Evolutionary conservation across 148 eudicot species (phyloP).

Genomic region (Fallopia convolvulus): DNA sequence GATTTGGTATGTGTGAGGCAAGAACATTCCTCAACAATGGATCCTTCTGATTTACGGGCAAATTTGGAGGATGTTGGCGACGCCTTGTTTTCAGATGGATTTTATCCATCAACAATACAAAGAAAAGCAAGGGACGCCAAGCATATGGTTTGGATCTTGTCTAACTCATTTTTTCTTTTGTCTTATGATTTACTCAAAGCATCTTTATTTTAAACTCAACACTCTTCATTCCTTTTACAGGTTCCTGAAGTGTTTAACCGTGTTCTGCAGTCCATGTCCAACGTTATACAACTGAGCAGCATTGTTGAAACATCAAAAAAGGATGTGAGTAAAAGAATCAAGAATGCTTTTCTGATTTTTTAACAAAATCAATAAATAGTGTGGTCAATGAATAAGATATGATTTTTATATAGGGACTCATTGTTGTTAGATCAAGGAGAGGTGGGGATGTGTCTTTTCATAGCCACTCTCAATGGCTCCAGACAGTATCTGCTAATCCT

Average conservation of each 20-base stretch:
- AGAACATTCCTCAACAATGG: conserved; percentile 53
- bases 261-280: conserved; percentile 69
- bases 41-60: conserved; percentile 64
- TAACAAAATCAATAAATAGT: neutral
- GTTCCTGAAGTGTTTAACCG: conserved; percentile 84
- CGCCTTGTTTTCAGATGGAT: conserved; percentile 70
- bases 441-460: conserved; percentile 78
- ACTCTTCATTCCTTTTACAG: conserved; percentile 20
- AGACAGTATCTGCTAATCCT: conserved; percentile 76
- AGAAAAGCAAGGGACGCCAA: conserved; percentile 52
- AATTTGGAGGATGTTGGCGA: conserved; percentile 94
- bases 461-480: conserved; percentile 87
- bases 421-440: conserved; percentile 78
- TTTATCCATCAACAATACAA: conserved; percentile 39
- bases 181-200: neutral
- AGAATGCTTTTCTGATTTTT: neutral
- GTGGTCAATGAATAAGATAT: neutral
- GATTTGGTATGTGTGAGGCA: conserved; percentile 86
- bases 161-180: neutral
- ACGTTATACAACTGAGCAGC: conserved; percentile 62
- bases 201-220: neutral
- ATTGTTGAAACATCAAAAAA: conserved; percentile 82
- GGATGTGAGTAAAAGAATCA: conserved; percentile 48
- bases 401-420: conserved; percentile 62
- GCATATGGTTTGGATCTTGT: conserved; percentile 35